Base-by-base conservation (phyloP, 116 monocot species). In the Thalassia testudinum region DNA sequence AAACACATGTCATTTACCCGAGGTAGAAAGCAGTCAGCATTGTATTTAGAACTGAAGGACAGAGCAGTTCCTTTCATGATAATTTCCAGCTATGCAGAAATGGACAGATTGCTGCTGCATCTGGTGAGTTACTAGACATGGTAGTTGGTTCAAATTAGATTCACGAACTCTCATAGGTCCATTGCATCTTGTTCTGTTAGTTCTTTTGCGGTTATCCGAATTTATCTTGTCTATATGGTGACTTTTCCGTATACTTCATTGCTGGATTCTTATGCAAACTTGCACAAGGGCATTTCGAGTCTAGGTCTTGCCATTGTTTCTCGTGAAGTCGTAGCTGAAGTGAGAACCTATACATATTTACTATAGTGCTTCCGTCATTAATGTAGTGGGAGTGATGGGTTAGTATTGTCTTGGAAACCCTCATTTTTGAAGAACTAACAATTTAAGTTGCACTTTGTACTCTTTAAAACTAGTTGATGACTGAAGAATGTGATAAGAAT, bases 81-180 rank as follows among this genome's bases (percentile, higher is more conserved):
- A 45, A 50, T n/a, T 68, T 61, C 60, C 26, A 61, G 18, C 21
- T 52, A 38, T 61, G 60, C 42, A 68, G 24, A 37, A 61, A 49
- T 38, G 43, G 16, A 27, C 20, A 27, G 19, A 26, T 38, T 23
- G 42, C 25, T 61, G 24, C 45, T 4, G 21, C n/a, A 15, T 49
- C 60, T 24, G 61, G 68, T 61, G 61, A 21, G 47, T 28, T 20
- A 5, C 45, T 7, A 45, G 15, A 13, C 45, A 45, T 16, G 18
- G 15, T 45, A 40, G 11, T 14, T 8, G 40, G 7, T 8, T 40
- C 14, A 8, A 14, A 7, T 40, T 14, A 40, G 15, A 45, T 45
- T 13, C 15, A 7, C 15, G 7, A 13, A 13, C 15, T 15, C 15
- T 45, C 15, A 40, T 8, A 14, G 7, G 40, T 40, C 11, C 14